A percentile compares a stretch with the other conserved stretches of the same genome.
phyloP scores from a whole-genome alignment of 192 early-diverging fungal genomes.

The Podila clonocystis region DNA sequence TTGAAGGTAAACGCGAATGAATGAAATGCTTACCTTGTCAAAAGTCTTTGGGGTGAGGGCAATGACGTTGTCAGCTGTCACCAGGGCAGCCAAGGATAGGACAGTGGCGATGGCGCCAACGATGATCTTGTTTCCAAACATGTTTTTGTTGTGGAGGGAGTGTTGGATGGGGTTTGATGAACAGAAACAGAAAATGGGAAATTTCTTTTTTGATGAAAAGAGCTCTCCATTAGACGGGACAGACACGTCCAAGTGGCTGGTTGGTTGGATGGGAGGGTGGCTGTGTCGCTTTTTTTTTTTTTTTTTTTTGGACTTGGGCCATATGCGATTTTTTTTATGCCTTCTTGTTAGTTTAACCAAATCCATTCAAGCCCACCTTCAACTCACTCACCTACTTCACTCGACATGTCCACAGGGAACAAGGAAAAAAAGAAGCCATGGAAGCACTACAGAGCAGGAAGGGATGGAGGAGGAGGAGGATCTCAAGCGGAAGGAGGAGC shows the following conservation, averaged over 20 bases:
- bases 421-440: conserved; percentile 1
- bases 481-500: too few species aligned
- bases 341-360: background rate
- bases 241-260: too few species aligned
- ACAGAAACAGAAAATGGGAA: conserved; percentile 1
- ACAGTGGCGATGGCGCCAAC: conserved; percentile 34
- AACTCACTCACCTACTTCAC: background rate
- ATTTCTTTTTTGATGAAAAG: too few species aligned
- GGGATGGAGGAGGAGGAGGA: background rate
- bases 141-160: background rate
- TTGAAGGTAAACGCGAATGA: background rate
- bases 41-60: conserved; percentile 38
- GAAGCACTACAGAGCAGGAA: background rate
- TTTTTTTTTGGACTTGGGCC: too few species aligned
- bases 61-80: conserved; percentile 39
- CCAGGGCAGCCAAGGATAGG: conserved; percentile 28
- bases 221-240: too few species aligned
- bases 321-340: too few species aligned
- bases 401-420: background rate
- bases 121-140: conserved; percentile 50
- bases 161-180: conserved; percentile 1
- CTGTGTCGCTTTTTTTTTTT: too few species aligned
- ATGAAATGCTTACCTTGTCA: conserved; percentile 24
- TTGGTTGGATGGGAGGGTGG: too few species aligned
- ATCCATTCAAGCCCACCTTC: background rate